phyloP scores from a whole-genome alignment of 495 filamentous ascomycete species.

The Trichocladium uniseriatum region DNA sequence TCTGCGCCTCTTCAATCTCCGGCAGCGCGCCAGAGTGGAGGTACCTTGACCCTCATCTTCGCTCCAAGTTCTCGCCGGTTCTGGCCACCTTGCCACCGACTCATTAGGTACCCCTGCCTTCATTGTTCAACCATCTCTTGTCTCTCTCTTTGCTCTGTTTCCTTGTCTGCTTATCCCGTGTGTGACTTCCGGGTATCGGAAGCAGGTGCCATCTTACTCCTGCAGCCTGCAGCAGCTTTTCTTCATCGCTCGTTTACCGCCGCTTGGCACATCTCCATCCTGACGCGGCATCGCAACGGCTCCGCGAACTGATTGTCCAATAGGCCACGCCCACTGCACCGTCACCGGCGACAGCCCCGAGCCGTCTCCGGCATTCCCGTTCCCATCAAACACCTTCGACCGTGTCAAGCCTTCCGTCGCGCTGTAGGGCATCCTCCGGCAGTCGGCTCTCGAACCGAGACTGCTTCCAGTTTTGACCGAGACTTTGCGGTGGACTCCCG shows the following conservation, averaged over 20 bases:
- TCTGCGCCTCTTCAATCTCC: constrained; percentile 9
- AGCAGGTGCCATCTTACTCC: neutral
- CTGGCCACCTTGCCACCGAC: constrained; percentile 18
- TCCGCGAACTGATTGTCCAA: neutral
- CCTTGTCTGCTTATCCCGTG: neutral
- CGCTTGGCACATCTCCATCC: neutral
- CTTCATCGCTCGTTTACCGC: constrained; percentile 1
- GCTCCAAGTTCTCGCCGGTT: neutral
- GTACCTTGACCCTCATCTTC: constrained; percentile 5
- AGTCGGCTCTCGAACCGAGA: neutral
- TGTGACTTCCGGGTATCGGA: neutral
- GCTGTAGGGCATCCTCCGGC: neutral
- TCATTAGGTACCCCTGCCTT: neutral
- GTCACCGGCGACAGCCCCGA: neutral
- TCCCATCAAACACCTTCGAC: neutral
- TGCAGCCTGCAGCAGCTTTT: neutral
- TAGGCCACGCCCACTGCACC: neutral
- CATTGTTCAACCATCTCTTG: too few relatives aligned
- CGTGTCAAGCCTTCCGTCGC: neutral
- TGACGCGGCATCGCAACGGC: neutral
- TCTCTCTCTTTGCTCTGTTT: neutral
- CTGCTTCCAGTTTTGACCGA: neutral
- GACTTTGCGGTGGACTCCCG: neutral
- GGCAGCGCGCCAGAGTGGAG: constrained; percentile 9
- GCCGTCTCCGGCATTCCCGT: neutral